phyloP scores from a whole-genome alignment of 148 eudicot species.

The Camellia granthamiana region DNA sequence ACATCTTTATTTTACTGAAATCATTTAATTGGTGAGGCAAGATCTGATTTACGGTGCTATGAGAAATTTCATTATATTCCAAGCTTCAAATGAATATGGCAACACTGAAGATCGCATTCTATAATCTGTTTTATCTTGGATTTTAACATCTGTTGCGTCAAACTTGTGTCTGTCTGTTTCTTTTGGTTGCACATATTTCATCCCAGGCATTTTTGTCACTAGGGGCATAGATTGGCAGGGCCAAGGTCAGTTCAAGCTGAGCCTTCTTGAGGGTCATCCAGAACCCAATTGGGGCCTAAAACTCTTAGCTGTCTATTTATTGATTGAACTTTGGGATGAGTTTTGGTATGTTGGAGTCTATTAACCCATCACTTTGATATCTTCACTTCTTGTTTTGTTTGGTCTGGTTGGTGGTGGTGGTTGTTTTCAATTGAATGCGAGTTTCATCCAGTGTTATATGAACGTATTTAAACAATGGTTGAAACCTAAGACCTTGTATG shows the following conservation, averaged over 20 bases:
- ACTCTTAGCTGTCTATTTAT: not conserved
- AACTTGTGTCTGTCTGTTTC: not conserved
- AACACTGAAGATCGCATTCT: not conserved
- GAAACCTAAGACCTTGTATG: not conserved
- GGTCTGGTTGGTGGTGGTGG: not conserved
- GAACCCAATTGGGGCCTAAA: not conserved
- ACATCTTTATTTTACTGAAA: constrained; percentile 1
- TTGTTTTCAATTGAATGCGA: not conserved
- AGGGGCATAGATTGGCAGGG: not conserved
- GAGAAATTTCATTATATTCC: not conserved
- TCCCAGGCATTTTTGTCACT: not conserved
- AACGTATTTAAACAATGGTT: not conserved
- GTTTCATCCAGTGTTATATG: not conserved
- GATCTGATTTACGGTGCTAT: not conserved
- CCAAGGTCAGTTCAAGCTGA: not conserved
- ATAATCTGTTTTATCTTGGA: not conserved
- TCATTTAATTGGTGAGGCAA: not conserved
- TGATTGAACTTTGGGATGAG: not conserved
- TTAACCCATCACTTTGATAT: not conserved
- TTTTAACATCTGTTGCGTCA: not conserved
- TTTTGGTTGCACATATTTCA: not conserved
- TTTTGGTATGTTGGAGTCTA: not conserved
- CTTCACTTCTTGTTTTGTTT: not conserved
- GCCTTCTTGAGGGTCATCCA: not conserved
- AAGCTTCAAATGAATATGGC: not conserved